Base-by-base conservation (phyloP, 768 basidiomycete species). In the Kwoniella europaea region DNA sequence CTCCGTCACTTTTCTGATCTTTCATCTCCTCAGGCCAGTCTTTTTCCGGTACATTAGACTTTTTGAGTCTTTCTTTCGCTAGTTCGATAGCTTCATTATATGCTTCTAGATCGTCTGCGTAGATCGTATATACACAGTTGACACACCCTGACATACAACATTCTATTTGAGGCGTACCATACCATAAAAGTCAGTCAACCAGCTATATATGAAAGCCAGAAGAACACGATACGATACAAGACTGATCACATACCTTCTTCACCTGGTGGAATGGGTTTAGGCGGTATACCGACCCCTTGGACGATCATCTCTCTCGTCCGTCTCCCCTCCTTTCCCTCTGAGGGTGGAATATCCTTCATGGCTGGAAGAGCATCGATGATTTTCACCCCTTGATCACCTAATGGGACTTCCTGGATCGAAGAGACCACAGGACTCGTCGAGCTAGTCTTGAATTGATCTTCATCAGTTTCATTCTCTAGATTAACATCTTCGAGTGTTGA, bases 81-180 rank as follows among this genome's bases (percentile, higher is more conserved):
- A 84, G 70, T 2, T 77, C 76, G 0, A 93, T 73, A 4, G 89
- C 86, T 13, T 87, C 86, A 27, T 87, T 86, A 84, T 93, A 93
- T 13, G 85, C 85, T 24, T 85, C 85, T 2, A 92, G 82, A 0
- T 90, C 88, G 59, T 93, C 92, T 71, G 91, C 89, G 83, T 94
- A 93, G 27, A 94, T 82, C 75, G 93, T 92, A 83, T 95, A 92
- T 9, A 95, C 91, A 82, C 94, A 95, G n/a, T 94, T 84, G 0
- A 93, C 91, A 78, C 94, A 96, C 41, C 92, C 92, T 2, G 92
- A 93, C 93, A 95, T 95, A 85, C 93, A 96, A 82, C 93, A 94
- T 83, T 94, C 93, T 94, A 74, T 10, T 4, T 20, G 12, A 55
- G 46, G 50, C 50, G 15, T 64, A 15, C 50, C 50, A 15, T 52